phyloP scores from a whole-genome alignment of 2,329 filamentous ascomycete species.

The Xylaria multiplex region DNA sequence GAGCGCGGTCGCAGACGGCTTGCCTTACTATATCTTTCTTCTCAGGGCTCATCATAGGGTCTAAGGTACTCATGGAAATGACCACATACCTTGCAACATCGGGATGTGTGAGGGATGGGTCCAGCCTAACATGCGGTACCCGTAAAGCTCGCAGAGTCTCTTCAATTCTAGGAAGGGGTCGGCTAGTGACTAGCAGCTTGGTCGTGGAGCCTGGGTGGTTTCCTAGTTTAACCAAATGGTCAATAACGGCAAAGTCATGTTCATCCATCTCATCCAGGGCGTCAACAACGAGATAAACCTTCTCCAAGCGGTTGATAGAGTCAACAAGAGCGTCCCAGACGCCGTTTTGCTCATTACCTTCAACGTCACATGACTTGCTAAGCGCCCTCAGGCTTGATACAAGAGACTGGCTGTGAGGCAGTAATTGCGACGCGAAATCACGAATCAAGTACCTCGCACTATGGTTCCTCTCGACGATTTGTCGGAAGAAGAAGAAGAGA shows the following conservation, averaged over 20 bases:
- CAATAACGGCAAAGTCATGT: no score
- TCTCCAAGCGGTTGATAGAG: constrained; percentile 25
- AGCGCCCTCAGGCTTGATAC: no score
- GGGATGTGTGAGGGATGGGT: no score
- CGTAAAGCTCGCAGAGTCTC: no score
- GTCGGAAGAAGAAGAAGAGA: constrained; percentile 54
- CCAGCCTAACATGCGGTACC: no score
- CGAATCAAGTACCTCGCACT: constrained; percentile 35
- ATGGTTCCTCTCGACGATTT: constrained; percentile 53
- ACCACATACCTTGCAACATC: no score
- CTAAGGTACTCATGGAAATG: no score
- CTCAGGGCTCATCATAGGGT: neutral
- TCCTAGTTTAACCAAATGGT: no score
- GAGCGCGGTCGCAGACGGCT: constrained; percentile 51
- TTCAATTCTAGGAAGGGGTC: constrained; percentile 19
- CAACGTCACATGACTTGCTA: constrained; percentile 37
- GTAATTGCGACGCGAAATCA: no score
- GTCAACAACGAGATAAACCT: constrained; percentile 51
- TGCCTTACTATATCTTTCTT: constrained; percentile 41
- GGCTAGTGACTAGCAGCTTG: constrained; percentile 24
- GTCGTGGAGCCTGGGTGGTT: no score
- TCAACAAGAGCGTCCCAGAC: constrained; percentile 38
- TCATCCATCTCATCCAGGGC: neutral
- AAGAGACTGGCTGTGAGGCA: constrained; percentile 45
- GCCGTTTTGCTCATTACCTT: constrained; percentile 16